Base-by-base conservation (phyloP, 495 filamentous ascomycete genomes). In the Lindgomyces ingoldianus region DNA sequence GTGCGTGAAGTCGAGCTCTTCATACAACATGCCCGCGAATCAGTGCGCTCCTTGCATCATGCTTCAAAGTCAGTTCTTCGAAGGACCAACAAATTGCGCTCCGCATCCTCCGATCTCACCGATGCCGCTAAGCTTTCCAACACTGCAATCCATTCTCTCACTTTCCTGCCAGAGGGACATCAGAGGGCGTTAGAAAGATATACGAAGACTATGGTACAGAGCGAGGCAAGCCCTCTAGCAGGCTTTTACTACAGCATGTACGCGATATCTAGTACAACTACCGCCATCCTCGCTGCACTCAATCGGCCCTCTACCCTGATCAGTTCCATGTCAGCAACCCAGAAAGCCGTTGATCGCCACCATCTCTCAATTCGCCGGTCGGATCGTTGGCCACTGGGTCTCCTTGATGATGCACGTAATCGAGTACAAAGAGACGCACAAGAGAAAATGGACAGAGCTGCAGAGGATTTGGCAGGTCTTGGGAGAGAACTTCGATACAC, bases 1-100 rank as follows among this genome's bases (percentile, higher is more conserved):
- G 85, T 92, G 50, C 83, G 85, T n/a, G 93, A 96, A 73, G 92
- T 96, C 4, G 94, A 97, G 69, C 86, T 92, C 70, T 98, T 98
- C 74, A 85, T 96, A 49, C 85, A 86, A 47, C 88, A 95, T 70
- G 93, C 94, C 1, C 83, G 91, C 63, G 92, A 96, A 48, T 91
- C 90, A 72, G 87, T 97, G 55, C 85, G 90, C 41, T 85, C 87
- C 64, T 84, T 96, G 64, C 90, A 93, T 68, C 86, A 85, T 68
- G 87, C 91, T 63, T 92, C 89, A 1, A 88, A 87, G 70, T 90
- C 84, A 60, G 83, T 94, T 56, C 87, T 93, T 41, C 85, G 94
- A 26, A 79, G 87, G 59, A 81, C 84, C 11, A 90, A 85, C 68
- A 77, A 77, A 41, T 70, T 87, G 25, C 80, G 81, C n/a, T 80